Base-by-base conservation (phyloP, 2,329 filamentous ascomycete species). In the Setomelanomma holmii region DNA sequence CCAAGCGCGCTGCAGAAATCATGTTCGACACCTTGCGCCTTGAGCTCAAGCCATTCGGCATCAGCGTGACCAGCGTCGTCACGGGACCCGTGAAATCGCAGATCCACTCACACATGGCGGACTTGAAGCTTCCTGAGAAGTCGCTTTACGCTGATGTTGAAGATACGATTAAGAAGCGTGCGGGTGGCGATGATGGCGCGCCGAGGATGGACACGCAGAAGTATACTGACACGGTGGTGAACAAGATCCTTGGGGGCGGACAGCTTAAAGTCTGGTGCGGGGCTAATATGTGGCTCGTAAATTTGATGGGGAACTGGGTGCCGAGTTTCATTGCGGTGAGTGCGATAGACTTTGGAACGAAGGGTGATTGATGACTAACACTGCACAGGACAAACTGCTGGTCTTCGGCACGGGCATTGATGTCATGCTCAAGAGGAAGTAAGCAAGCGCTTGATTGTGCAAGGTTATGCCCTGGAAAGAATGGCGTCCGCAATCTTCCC, bases 1-100 rank as follows among this genome's bases (percentile, higher is more conserved):
- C 69, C 45, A 76, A 76, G 56, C 70, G 72, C 6, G 69, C 72
- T 8, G 59, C 69, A 1, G 66, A 71, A 41, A 67, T 67, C 57
- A 55, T 68, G 36, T 38, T 44, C 30, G 62, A 65, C 24, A 53
- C 38, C 17, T 40, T 60, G 19, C 56, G 63, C 14, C 36, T 63
- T 10, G 62, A 65, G 41, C 19, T 66, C 5, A 46, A 27, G 20
- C 58, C 61, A 0, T 53, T 66, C 14, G 62, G 51, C 4, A 52
- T 66, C 21, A 51, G 44, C 8, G 60, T 64, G 10, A 19, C 58
- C 14, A 55, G 53, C 1, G 38, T 64, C 27, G 45, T 62, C 6
- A 45, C 58, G 2, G 58, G 58, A 4, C 41, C 35, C 6, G 58
- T 66, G 8, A 27, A 23, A 20, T 49, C 46, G 14, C 20, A 38